Base-by-base conservation (phyloP, 768 basidiomycete species). In the Epithele typhae region DNA sequence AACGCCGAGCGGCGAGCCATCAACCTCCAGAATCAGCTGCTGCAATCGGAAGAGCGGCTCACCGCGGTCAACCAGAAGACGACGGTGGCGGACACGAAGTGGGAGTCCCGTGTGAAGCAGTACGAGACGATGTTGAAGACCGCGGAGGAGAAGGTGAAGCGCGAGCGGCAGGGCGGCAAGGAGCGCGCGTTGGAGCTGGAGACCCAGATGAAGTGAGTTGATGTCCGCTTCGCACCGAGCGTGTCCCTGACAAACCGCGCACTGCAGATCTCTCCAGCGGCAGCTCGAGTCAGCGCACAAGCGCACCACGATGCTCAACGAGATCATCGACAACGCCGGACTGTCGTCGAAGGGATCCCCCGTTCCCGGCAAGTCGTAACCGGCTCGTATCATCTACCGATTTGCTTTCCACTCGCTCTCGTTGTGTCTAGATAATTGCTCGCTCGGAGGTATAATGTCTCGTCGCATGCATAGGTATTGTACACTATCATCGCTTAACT, bases 71-170 rank as follows among this genome's bases (percentile, higher is more conserved):
- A 84, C 54, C 74, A 82, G 67, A 87, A 83, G 71, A 87, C 76
- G 30, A 70, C 73, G 0, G 71, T 70, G 0, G 86, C 88, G 0
- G 93, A 96, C 55, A 71, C 69, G 43, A 95, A 94, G 65, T 98
- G 94, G 92, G 93, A 94, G 59, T 90, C 86, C 0, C 74, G 94
- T n/a, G 89, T 98, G 37, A 86, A 84, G 64, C 94, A 98, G 66
- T 93, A 94, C 58, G 92, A 96, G 67, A 62, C 78, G 12, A 69
- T 88, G 15, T 60, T 93, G 52, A 84, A 82, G 63, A 81, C 82
- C 0, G 90, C 90, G 0, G 91, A 92, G 59, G 94, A 98, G 72
- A 84, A 82, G 61, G 82, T 92, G 54, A 97, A 97, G 75, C 75
- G 91, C 45, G 93, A 95, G 71, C 73, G 89, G 49, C 94, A 97